Evolutionary conservation across 2,329 filamentous ascomycete genomes (phyloP).

Genomic region (Stylonectria norvegica): DNA sequence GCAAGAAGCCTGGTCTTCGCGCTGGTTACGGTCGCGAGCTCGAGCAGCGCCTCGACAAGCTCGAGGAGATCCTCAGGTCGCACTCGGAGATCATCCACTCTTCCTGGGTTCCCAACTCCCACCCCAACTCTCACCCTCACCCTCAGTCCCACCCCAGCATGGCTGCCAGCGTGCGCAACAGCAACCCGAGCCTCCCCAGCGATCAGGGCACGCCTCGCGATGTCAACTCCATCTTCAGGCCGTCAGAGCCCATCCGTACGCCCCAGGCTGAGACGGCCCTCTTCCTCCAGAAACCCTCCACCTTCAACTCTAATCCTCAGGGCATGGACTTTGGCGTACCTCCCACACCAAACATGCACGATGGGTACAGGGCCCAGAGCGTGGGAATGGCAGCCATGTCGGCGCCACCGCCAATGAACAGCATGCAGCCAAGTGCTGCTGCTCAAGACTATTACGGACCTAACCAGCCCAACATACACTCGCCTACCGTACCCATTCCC

Average conservation of each 20-base stretch:
- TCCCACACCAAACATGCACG: slow-evolving; percentile 45
- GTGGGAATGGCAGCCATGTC: slow-evolving; percentile 41
- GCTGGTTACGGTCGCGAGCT: slow-evolving; percentile 70
- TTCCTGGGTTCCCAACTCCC: slow-evolving; percentile 41
- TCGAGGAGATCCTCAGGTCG: slow-evolving; percentile 62
- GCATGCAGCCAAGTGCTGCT: slow-evolving; percentile 39
- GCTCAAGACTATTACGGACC: slow-evolving; percentile 50
- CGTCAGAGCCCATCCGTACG: slow-evolving; percentile 48
- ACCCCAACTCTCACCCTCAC: too few relatives aligned
- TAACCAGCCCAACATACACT: slow-evolving; percentile 47
- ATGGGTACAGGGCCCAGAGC: slow-evolving; percentile 48
- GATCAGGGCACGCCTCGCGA: slow-evolving; percentile 57
- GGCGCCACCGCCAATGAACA: slow-evolving; percentile 31
- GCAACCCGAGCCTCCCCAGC: slow-evolving; percentile 49
- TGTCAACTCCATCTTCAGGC: slow-evolving; percentile 43
- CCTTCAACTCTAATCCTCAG: slow-evolving; percentile 43
- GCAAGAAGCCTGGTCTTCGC: slow-evolving; percentile 63
- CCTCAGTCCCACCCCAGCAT: slow-evolving; percentile 31
- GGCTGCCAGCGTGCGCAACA: slow-evolving; percentile 45
- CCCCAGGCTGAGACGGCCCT: slow-evolving; percentile 56
- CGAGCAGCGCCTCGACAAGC: slow-evolving; percentile 66
- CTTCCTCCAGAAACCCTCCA: slow-evolving; percentile 59
- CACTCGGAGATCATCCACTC: slow-evolving; percentile 66
- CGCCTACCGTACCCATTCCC: slow-evolving; percentile 55
- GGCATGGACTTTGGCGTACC: slow-evolving; percentile 50